Percentiles rank a stretch among this genome's conserved stretches.
phyloP scores from a whole-genome alignment of 2,329 filamentous ascomycete species.

The Clonostachys sp. region DNA sequence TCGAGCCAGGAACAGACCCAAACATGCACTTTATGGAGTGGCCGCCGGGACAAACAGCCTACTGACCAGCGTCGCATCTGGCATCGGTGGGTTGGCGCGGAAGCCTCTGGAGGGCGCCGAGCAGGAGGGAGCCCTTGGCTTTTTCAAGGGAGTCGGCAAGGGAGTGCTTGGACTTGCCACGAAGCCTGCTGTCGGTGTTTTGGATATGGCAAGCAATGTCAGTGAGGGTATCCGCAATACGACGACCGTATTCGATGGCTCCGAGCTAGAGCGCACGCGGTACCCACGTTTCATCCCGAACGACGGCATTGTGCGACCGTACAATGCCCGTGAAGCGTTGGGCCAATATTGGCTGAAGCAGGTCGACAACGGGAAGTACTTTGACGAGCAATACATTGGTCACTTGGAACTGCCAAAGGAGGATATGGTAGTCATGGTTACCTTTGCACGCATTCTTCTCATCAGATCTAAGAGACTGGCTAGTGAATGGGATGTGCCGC shows the following conservation, averaged over 20 bases:
- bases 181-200: conserved; percentile 93
- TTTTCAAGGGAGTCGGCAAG: conserved; percentile 97
- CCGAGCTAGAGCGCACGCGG: conserved; percentile 92
- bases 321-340: conserved; percentile 89
- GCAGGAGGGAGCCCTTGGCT: conserved; percentile 87
- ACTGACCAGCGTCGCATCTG: conserved; percentile 85
- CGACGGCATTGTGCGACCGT: conserved; percentile 91
- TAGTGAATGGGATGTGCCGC: conserved; percentile 91
- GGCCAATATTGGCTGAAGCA: conserved; percentile 99
- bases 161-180: conserved; percentile 91
- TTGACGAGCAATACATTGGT: conserved; percentile 95
- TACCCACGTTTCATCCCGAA: conserved; percentile 86
- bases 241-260: conserved; percentile 94
- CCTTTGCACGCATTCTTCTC: conserved; percentile 81
- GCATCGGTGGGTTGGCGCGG: conserved; percentile 86
- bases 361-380: conserved; percentile 94
- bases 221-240: conserved; percentile 98
- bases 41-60: conserved; percentile 94
- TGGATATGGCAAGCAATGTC: conserved; percentile 95
- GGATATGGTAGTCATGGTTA: conserved; percentile 87
- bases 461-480: conserved; percentile 81
- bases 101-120: conserved; percentile 95
- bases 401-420: conserved; percentile 88
- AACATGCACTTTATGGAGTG: conserved; percentile 95
- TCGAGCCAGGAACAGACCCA: conserved; percentile 85